Base-by-base conservation (phyloP, 2,329 filamentous ascomycete genomes). In the Colletotrichum liaoningense region DNA sequence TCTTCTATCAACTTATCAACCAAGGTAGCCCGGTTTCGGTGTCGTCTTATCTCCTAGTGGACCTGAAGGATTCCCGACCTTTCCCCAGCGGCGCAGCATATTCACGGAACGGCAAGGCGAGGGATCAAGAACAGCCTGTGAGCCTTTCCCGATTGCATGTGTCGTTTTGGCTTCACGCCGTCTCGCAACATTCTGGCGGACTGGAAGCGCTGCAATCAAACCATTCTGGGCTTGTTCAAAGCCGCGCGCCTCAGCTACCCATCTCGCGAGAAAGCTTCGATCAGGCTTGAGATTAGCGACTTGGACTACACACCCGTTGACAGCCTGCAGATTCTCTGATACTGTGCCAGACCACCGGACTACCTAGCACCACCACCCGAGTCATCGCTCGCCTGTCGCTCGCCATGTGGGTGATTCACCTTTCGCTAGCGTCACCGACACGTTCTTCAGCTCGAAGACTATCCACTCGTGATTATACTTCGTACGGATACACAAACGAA, bases 31-130 rank as follows among this genome's bases (percentile, higher is more conserved):
- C 24, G 57, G 4, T 9, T 11, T 28, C 42, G 6, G 26, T 24
- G 26, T n/a, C 46, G 24, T 28, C 65, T 72, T 72, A 69, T 72
- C 69, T 69, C 63, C 55, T 64, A 54, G 69, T 72, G 69, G 66
- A 69, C 30, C 59, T 46, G 65, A 64, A 69, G 65, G 59, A 72
- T 63, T 69, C 42, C 69, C 54, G 65, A 57, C 30, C 5, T 63
- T 35, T 26, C 56, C 46, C 54, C 52, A 63, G 38, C 69, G 64
- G 69, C 57, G 26, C 69, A 68, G 57, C 57, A 54, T 0, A 24
- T 14, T 6, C 16, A 63, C 12, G 19, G n/a, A 33, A 68, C 12
- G 14, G 26, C 46, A 57, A 57, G 12, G 24, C 16, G 16, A 56
- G 16, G 19, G 24, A 56, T 28, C 38, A 42, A 42, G 38, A 5